Conservation (phyloP, 106 monocot genomes). For the Allium cepa region DNA sequence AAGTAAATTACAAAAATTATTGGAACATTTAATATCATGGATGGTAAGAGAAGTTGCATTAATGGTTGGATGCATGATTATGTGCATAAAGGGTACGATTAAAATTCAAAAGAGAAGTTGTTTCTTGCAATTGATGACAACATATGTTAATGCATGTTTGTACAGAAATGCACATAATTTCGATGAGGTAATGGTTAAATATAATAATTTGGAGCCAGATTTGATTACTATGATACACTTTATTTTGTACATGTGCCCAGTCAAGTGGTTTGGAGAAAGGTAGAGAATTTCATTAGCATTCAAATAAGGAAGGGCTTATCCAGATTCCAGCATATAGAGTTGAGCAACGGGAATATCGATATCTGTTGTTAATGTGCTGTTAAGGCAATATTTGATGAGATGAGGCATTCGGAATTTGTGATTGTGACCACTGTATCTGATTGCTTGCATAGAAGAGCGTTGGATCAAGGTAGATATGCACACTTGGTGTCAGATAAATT, state of each 20-base stretch:
- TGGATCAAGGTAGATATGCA: constrained; percentile 28
- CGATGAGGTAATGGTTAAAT: constrained; percentile 16
- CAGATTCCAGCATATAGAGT: no score
- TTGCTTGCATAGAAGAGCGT: constrained; percentile 17
- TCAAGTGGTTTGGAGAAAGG: no score
- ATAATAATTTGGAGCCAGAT: no score
- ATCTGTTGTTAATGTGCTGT: neutral
- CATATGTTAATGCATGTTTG: constrained; percentile 10
- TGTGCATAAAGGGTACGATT: constrained; percentile 19
- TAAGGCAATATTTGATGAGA: constrained; percentile 9
- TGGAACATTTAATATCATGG: no score
- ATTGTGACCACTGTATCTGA: constrained; percentile 16
- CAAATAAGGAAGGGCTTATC: no score
- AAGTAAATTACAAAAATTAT: no score
- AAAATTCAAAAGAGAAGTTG: constrained; percentile 11
- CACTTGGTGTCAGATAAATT: constrained; percentile 10
- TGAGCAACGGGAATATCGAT: no score
- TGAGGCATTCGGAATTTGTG: constrained; percentile 10
- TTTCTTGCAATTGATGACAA: constrained; percentile 20
- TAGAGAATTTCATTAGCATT: no score
- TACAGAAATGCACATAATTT: constrained; percentile 5
- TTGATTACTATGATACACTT: no score
- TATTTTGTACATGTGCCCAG: no score
- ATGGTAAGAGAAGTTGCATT: no score
- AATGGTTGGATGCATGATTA: neutral